Base-by-base conservation (phyloP, 257 asterid genomes). In the Gardenia jasminoides region DNA sequence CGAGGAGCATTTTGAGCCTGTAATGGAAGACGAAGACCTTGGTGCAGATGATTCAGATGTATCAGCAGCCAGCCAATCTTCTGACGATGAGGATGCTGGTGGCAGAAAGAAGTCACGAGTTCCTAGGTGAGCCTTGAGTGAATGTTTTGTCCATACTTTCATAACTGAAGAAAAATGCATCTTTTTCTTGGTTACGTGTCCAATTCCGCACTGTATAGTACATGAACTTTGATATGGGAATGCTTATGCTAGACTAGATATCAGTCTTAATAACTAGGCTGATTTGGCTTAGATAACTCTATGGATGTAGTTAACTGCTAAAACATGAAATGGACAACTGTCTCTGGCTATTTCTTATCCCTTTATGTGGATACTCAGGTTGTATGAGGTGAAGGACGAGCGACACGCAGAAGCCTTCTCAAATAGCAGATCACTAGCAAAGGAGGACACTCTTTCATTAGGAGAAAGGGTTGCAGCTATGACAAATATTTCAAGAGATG, bases 341-440 rank as follows among this genome's bases (percentile, higher is more conserved):
- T 4, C 4, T 71, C n/a, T 13, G 12, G 8, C 10, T 70, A 41
- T 30, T 74, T 72, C 47, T 33, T 72, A 31, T 22, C 22, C 3
- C 48, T 36, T 75, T n/a, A 31, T 54, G 46, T 81, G 75, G 56
- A 48, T 47, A 65, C n/a, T 80, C 92, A 94, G 98, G 88, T 86
- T 91, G 75, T 92, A 90, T 74, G 99, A 92, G 88, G 96, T 89
- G 87, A 94, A 89, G 92, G 99, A 94, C 75, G 90, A 86, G 79
- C 84, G 97, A 72, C 99, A 94, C 36, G 97, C 97, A 44, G 97
- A 91, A 84, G 99, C 99, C 68, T 95, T 88, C 90, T 84, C 87
- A 83, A 92, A 88, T 26, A 69, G 80, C 10, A 52, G 77, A 76
- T 95, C 99, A 22, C 91, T 95, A 56, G 92, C 90, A 28, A 87